These are phyloP conservation scores for Xylaria polymorpha DNA, from an alignment of 2,329 filamentous ascomycete genomes.

Conservation along the genomic window DNA sequence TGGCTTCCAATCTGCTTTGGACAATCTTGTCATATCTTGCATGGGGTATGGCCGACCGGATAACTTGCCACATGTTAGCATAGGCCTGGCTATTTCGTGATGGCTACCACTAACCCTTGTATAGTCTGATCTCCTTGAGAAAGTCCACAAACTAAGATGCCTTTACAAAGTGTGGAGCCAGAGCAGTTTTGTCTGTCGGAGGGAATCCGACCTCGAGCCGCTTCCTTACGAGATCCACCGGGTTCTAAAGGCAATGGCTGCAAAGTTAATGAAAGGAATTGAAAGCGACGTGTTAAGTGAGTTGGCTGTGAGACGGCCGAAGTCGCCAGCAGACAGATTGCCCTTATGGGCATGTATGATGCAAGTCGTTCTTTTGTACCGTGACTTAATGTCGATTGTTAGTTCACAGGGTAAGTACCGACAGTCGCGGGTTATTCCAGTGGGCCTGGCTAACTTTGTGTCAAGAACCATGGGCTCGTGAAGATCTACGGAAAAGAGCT, in stretches of 20 bases:
- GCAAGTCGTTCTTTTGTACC: constrained; percentile 63
- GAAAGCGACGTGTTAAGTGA: constrained; percentile 44
- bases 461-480: constrained; percentile 29
- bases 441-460: constrained; percentile 37
- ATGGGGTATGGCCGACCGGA: constrained; percentile 35
- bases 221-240: constrained; percentile 51
- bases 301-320: constrained; percentile 38
- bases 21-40: constrained; percentile 42
- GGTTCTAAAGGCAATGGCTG: constrained; percentile 44
- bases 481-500: constrained; percentile 34
- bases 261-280: constrained; percentile 44
- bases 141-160: constrained; percentile 61
- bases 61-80: constrained; percentile 44
- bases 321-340: constrained; percentile 47
- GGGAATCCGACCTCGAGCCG: constrained; percentile 45
- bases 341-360: constrained; percentile 62
- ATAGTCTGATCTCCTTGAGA: constrained; percentile 57
- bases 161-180: constrained; percentile 63
- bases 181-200: constrained; percentile 55
- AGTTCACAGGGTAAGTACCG: constrained; percentile 40
- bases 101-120: constrained; percentile 40
- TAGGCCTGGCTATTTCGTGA: constrained; percentile 30
- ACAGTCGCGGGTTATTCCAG: neutral
- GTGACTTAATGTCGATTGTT: constrained; percentile 52
- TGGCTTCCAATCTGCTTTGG: constrained; percentile 46